A percentile compares a stretch with the other conserved stretches of the same genome.
These are phyloP conservation scores for Bertia moriformis DNA, from an alignment of 2,329 filamentous ascomycete species.

Conservation along the genomic window DNA sequence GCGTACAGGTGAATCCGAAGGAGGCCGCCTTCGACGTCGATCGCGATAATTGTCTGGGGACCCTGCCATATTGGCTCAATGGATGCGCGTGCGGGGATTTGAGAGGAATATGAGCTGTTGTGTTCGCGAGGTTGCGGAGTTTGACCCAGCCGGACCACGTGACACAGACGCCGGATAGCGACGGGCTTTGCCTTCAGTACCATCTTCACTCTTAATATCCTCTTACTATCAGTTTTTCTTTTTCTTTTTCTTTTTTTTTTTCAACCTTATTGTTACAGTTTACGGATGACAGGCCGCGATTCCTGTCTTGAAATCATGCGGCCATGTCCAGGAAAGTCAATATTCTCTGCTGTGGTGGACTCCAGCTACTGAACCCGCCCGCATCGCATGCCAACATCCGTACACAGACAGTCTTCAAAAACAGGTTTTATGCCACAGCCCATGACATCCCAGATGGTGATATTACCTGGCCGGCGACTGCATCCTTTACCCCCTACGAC, in stretches of 20 bases:
- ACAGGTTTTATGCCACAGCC: neutral
- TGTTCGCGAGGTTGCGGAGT: too few species aligned
- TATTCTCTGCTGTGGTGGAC: neutral
- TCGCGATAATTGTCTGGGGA: neutral
- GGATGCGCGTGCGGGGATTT: too few species aligned
- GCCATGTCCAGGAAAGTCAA: slow-evolving; percentile 1
- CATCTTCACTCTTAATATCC: too few species aligned
- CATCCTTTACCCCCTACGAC: slow-evolving; percentile 71
- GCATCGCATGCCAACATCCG: neutral
- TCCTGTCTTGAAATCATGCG: neutral
- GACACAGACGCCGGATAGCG: too few species aligned
- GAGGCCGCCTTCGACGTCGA: neutral
- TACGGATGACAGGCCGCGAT: neutral
- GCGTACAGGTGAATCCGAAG: neutral
- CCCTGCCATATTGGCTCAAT: too few species aligned
- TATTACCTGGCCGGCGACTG: slow-evolving; percentile 28
- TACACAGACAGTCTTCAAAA: neutral
- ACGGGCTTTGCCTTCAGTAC: too few species aligned
- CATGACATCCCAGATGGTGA: slow-evolving; percentile 7
- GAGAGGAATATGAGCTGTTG: too few species aligned
- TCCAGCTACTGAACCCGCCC: neutral
- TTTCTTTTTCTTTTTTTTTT: too few species aligned
- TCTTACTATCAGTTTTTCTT: too few species aligned
- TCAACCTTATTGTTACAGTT: too few species aligned
- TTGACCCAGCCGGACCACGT: too few species aligned